A percentile compares a stretch with the other conserved stretches of the same genome.
phyloP scores from a whole-genome alignment of 768 basidiomycete genomes.

The Termitomyces sp. region DNA sequence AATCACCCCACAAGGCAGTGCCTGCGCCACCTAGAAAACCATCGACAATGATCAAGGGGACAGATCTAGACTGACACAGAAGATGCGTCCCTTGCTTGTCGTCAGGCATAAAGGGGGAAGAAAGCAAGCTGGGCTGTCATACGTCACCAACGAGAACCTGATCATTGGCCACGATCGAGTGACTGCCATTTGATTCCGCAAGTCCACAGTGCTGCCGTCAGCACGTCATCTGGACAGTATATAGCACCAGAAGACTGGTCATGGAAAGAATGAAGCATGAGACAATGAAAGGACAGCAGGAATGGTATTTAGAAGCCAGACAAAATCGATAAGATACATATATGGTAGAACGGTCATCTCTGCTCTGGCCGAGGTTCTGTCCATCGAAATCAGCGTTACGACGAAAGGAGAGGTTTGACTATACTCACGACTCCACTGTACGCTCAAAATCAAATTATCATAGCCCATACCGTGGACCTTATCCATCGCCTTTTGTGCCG shows the following conservation, averaged over 20 bases:
- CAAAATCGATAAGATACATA: not conserved
- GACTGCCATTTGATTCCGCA: not conserved
- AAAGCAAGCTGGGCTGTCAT: not conserved
- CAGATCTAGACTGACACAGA: not conserved
- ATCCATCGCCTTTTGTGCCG: slow-evolving; percentile 85
- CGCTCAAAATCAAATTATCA: slow-evolving; percentile 79
- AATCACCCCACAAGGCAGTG: slow-evolving; percentile 35
- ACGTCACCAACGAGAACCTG: not conserved
- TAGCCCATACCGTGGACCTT: slow-evolving; percentile 91
- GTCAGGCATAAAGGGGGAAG: slow-evolving; percentile 22
- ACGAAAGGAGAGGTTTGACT: not conserved
- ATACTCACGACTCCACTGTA: slow-evolving; percentile 59
- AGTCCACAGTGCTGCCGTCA: not conserved
- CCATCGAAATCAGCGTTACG: not conserved
- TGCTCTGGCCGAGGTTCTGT: slow-evolving; percentile 31
- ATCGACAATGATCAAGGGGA: slow-evolving; percentile 24
- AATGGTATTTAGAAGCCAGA: not conserved
- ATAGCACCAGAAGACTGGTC: not conserved
- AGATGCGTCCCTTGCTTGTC: slow-evolving; percentile 14
- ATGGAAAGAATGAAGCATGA: not conserved
- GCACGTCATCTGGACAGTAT: no score
- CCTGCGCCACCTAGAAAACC: slow-evolving; percentile 39
- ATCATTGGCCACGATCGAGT: not conserved
- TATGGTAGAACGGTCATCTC: not conserved
- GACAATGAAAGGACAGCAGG: no score